Evolutionary conservation across 352 stramenopile genomes (phyloP).

Genomic region (Blastocystis sp.): DNA sequence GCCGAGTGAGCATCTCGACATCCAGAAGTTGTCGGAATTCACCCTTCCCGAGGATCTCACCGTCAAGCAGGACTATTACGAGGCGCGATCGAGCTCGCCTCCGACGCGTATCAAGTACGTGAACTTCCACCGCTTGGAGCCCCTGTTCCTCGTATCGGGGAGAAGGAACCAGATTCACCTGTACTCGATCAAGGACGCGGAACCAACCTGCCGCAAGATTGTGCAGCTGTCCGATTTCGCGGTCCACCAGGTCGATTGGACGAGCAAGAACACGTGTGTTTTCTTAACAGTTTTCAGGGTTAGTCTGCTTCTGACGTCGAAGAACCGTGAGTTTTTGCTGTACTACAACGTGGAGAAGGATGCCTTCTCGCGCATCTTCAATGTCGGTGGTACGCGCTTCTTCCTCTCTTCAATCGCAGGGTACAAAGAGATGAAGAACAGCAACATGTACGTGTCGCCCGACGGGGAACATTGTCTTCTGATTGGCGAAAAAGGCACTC

Average conservation of each 20-base stretch:
- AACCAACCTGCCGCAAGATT: conserved; percentile 9
- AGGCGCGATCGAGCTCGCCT: not conserved
- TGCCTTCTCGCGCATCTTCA: conserved; percentile 28
- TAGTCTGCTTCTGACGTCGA: conserved; percentile 28
- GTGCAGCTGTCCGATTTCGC: conserved; percentile 15
- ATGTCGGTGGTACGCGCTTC: not conserved
- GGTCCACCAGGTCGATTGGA: conserved; percentile 34
- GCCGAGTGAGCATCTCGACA: not conserved
- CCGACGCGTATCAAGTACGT: not conserved
- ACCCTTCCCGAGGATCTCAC: not conserved
- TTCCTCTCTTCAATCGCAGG: not conserved
- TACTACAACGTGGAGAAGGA: conserved; percentile 46
- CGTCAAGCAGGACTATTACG: not conserved
- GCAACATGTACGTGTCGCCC: conserved; percentile 7
- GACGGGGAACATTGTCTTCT: conserved; percentile 6
- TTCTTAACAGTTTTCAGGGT: not conserved
- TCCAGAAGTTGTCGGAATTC: conserved; percentile 22
- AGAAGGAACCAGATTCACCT: conserved; percentile 12
- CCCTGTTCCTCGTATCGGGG: conserved; percentile 16
- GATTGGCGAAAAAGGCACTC: conserved; percentile 19
- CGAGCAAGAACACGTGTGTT: conserved; percentile 45
- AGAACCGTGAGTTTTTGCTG: conserved; percentile 49
- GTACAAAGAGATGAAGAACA: conserved; percentile 28
- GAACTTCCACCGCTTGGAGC: conserved; percentile 21
- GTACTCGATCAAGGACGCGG: conserved; percentile 1